Evolutionary conservation across 805 yeast species (phyloP), one percentile per base, ranked within the genome.

Genomic region (Candida schatavii): DNA sequence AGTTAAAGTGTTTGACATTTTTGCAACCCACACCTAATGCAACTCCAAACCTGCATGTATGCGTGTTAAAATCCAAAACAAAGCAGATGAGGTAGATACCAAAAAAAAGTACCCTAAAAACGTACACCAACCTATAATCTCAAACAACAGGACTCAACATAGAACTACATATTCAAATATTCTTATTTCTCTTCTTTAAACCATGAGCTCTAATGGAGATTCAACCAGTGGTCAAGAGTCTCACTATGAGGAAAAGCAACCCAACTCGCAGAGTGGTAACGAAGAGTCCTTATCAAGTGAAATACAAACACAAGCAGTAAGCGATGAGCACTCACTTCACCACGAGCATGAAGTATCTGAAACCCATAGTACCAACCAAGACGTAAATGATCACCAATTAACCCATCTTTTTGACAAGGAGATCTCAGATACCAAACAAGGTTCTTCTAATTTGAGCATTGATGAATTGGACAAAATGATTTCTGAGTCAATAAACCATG

Each of bases 381-480:
- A 35, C n/a, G n/a, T n/a, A 35, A 20, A 26, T 5, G 39, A 36
- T 9, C 39, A 26, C 19, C 32, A 36, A 22, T 36, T 36, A 11
- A 17, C 41, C 5, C 41, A 38, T 10, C 28, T 38, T 9, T 25
- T 36, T 14, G 32, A 25, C 13, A 36, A 25, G 14, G 30, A 36
- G n/a, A 26, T 36, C 11, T 11, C 30, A 7, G 31, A 9, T 5
- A 22, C 35, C 7, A 38, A 38, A 19, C 35, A 31, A 20, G 41
- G 30, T 15, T 17, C 35, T 15, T 23, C 27, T 7, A 42, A 37
- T 34, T 23, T 33, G 41, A 40, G 30, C 22, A 30, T 20, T 17
- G 43, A 46, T 33, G 57, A 53, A 21, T 46, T 53, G 13, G 52
- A 53, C 43, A 48, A 49, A 40, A 50, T 51, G 49, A 35, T 53